A percentile compares a stretch with the other conserved stretches of the same genome.
These are phyloP conservation scores for Puccinia hordei DNA, from an alignment of 1,284 basidiomycete species.

Conservation along the genomic window DNA sequence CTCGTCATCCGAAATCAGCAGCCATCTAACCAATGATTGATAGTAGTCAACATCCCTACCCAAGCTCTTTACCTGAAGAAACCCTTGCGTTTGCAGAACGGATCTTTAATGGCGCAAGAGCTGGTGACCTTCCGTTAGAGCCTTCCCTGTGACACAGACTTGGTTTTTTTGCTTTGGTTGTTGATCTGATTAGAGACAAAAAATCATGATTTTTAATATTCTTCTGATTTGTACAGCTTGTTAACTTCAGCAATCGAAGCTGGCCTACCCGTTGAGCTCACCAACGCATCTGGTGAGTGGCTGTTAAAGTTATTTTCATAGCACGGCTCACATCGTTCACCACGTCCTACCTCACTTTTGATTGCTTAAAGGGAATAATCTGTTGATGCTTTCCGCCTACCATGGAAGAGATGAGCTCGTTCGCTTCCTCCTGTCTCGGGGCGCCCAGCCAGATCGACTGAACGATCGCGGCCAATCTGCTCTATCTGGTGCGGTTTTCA, in stretches of 20 bases:
- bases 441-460: constrained; percentile 60
- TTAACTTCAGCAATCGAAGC: constrained; percentile 68
- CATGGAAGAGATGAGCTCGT: constrained; percentile 70
- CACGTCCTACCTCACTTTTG: constrained; percentile 56
- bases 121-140: constrained; percentile 63
- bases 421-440: constrained; percentile 62
- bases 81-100: constrained; percentile 72
- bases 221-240: constrained; percentile 53
- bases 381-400: constrained; percentile 81
- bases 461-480: constrained; percentile 79
- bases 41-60: not conserved
- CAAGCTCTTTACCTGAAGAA: constrained; percentile 54
- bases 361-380: constrained; percentile 62
- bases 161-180: not conserved
- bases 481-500: constrained; percentile 80
- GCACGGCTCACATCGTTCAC: no score
- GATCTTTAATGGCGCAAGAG: constrained; percentile 75
- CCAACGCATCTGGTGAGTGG: constrained; percentile 62
- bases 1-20: not conserved
- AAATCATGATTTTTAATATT: constrained; percentile 12
- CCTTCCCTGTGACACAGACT: not conserved
- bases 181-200: not conserved
- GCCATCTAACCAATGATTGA: not conserved
- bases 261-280: constrained; percentile 75
- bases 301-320: not conserved